A percentile compares a stretch with the other conserved stretches of the same genome.
Conservation (phyloP, 257 asterid species). For the Salvia rosmarinus region DNA sequence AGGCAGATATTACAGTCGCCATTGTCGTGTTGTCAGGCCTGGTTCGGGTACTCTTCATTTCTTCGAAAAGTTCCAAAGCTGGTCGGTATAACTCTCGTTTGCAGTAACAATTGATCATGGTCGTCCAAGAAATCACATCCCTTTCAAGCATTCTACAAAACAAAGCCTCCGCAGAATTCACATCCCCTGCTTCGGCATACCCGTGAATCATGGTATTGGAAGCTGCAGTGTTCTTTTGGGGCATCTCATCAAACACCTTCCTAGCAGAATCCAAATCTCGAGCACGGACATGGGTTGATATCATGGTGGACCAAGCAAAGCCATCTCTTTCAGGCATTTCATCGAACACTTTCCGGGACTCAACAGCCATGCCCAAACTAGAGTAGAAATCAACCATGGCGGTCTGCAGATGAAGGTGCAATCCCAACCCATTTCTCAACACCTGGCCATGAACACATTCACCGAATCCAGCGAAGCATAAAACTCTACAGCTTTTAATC, state of each 20-base stretch:
- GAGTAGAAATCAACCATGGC: slow-evolving; percentile 69
- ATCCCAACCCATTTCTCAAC: slow-evolving; percentile 55
- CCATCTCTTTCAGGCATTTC: slow-evolving; percentile 67
- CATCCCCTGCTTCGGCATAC: slow-evolving; percentile 65
- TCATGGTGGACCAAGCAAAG: slow-evolving; percentile 69
- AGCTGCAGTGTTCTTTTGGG: slow-evolving; percentile 54
- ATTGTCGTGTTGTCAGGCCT: slow-evolving; percentile 78
- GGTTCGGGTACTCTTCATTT: slow-evolving; percentile 56
- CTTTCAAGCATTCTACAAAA: slow-evolving; percentile 53
- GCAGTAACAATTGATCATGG: slow-evolving; percentile 75
- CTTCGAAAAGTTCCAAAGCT: slow-evolving; percentile 60
- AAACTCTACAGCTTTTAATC: slow-evolving; percentile 57
- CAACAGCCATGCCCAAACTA: slow-evolving; percentile 48
- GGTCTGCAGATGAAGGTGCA: slow-evolving; percentile 61
- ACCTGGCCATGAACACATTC: slow-evolving; percentile 60
- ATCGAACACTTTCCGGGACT: slow-evolving; percentile 61
- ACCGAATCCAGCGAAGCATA: slow-evolving; percentile 46
- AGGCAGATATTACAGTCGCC: slow-evolving; percentile 77
- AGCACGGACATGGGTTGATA: slow-evolving; percentile 54
- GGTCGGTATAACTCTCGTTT: slow-evolving; percentile 51
- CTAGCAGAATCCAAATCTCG: slow-evolving; percentile 63
- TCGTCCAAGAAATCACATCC: slow-evolving; percentile 91
- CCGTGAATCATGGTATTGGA: slow-evolving; percentile 78
- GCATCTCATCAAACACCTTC: slow-evolving; percentile 67
- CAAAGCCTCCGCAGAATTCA: slow-evolving; percentile 63